Evolutionary conservation across 768 basidiomycete species (phyloP).

Genomic region (Kwoniella sp.): DNA sequence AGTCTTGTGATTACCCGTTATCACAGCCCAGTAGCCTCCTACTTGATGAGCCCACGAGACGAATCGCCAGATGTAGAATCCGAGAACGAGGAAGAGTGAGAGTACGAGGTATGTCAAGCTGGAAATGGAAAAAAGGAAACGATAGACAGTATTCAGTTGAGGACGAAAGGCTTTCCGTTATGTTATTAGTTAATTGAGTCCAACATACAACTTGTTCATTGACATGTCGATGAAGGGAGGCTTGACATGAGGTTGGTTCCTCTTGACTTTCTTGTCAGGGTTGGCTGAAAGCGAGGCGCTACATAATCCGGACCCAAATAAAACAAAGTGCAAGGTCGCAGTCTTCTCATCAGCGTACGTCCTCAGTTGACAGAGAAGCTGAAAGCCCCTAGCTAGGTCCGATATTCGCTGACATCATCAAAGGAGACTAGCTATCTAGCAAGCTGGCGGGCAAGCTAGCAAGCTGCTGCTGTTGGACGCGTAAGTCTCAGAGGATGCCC

Average conservation of each 20-base stretch:
- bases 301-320: not conserved
- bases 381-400: no score
- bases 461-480: no score
- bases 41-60: slow-evolving; percentile 52
- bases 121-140: not conserved
- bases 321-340: no score
- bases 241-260: slow-evolving; percentile 49
- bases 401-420: no score
- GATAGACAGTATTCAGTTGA: no score
- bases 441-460: no score
- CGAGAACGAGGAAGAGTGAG: slow-evolving; percentile 37
- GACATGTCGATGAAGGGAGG: slow-evolving; percentile 51
- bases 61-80: slow-evolving; percentile 53
- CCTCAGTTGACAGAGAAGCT: no score
- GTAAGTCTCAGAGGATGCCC: no score
- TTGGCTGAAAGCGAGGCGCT: slow-evolving; percentile 47
- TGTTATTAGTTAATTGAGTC: no score
- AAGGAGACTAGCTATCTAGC: no score
- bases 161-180: no score
- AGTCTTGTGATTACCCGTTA: slow-evolving; percentile 41
- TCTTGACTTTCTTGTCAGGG: slow-evolving; percentile 44
- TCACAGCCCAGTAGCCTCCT: slow-evolving; percentile 55
- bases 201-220: slow-evolving; percentile 54
- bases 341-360: no score
- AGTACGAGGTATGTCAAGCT: slow-evolving; percentile 53